These are phyloP conservation scores for Physcia stellaris DNA, from an alignment of 495 filamentous ascomycete genomes.

Conservation along the genomic window DNA sequence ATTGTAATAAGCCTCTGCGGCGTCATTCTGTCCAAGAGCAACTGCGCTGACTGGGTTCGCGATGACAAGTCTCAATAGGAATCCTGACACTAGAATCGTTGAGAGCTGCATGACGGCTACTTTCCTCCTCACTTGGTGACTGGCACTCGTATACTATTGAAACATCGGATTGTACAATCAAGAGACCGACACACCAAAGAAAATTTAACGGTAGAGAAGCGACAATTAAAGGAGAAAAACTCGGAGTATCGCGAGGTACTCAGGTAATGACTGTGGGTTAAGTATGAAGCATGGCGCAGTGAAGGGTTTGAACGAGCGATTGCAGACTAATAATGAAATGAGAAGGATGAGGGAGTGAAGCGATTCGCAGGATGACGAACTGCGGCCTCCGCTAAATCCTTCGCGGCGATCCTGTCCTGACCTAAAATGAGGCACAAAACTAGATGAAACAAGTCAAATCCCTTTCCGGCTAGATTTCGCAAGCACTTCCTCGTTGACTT, in stretches of 20 bases:
- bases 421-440: too few species aligned
- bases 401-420: neutral
- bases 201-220: neutral
- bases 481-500: too few species aligned
- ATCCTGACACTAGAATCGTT: neutral
- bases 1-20: neutral
- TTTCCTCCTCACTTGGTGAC: too few species aligned
- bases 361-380: neutral
- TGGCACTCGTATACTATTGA: neutral
- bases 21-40: neutral
- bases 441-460: too few species aligned
- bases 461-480: too few species aligned
- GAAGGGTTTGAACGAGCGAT: neutral
- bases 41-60: neutral
- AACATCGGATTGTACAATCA: neutral
- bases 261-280: neutral
- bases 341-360: neutral
- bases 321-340: neutral
- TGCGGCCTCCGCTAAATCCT: neutral
- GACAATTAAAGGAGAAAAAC: neutral
- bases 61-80: too few species aligned
- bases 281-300: neutral
- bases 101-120: neutral
- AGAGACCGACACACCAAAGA: neutral
- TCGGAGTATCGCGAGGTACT: neutral